Evolutionary conservation across 2,329 filamentous ascomycete genomes (phyloP), one percentile per base, ranked within the genome.

Genomic region (Nemania serpens): DNA sequence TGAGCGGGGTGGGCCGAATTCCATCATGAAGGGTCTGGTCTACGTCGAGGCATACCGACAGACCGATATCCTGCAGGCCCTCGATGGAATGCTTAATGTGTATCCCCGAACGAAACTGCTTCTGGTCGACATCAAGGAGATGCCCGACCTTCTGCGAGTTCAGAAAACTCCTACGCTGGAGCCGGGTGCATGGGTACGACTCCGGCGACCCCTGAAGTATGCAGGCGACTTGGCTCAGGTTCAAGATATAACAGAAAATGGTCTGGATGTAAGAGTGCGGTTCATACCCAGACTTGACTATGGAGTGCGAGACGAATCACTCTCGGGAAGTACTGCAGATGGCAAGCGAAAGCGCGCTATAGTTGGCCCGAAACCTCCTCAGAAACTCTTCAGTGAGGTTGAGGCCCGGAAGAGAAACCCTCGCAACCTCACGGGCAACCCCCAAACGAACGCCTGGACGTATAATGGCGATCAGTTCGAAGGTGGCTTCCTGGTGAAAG

Each of bases 251-350:
- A 95, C 96, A 55, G 90, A 93, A 64, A 98, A 97, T 69, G 95
- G 94, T 5, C 82, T 97, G 1, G 92, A 96, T 70, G 91, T 95
- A 29, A 88, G 88, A 3, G 89, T 99, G 39, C 87, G 91, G 61
- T 88, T 96, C 67, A 93, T 99, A 55, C 95, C 95, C 43, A 87
- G 95, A 65, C 81, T 99, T 11, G 93, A 97, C 74, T 99, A 99
- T 69, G 93, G 93, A 25, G 78, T 93, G 67, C 90, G 93, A 59
- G 93, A 97, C 63, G 93, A 97, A 36, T 71, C 78, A 2, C 67
- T 79, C 71, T 79, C 65, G 12, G 55, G 43, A 36, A 76, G 79
- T 18, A 77, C 76, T 1, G 72, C 79, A 1, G 87, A 89, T 62
- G 82, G 83, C 33, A 98, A 98, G 79, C 86, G 94, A 62, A 98